Evolutionary conservation across 73 alveolate genomes (phyloP).

Genomic region (Paramecium sexaurelia): DNA sequence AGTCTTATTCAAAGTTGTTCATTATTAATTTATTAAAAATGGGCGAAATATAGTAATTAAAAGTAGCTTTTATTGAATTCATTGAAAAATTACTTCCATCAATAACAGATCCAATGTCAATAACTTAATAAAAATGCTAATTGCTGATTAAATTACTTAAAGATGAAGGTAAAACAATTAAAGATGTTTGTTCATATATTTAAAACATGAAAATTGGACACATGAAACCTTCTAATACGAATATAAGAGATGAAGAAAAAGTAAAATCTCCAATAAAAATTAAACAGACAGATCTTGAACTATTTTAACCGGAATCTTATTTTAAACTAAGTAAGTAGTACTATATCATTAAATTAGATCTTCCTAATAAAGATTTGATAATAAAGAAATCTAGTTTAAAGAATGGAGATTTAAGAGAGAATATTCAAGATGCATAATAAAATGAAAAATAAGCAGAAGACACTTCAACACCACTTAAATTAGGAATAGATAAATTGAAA

Average conservation of each 20-base stretch:
- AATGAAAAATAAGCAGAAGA: background rate
- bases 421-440: background rate
- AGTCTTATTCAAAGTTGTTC: slow-evolving; percentile 27
- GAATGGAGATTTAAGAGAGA: background rate
- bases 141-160: background rate
- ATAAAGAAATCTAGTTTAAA: background rate
- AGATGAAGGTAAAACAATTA: background rate
- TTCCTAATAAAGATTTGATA: slow-evolving; percentile 27
- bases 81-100: slow-evolving; percentile 50
- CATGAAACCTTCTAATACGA: background rate
- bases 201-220: background rate
- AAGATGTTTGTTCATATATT: background rate
- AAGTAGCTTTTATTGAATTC: slow-evolving; percentile 51
- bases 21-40: slow-evolving; percentile 34
- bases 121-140: background rate
- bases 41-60: background rate
- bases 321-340: background rate
- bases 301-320: slow-evolving; percentile 19
- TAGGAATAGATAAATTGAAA: slow-evolving; percentile 5
- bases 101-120: slow-evolving; percentile 45
- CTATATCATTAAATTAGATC: background rate
- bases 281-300: background rate
- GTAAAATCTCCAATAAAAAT: background rate
- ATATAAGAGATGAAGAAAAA: background rate
- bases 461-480: background rate